Conservation (phyloP, 2,329 filamentous ascomycete genomes). For the Epichloe brachyelytri region DNA sequence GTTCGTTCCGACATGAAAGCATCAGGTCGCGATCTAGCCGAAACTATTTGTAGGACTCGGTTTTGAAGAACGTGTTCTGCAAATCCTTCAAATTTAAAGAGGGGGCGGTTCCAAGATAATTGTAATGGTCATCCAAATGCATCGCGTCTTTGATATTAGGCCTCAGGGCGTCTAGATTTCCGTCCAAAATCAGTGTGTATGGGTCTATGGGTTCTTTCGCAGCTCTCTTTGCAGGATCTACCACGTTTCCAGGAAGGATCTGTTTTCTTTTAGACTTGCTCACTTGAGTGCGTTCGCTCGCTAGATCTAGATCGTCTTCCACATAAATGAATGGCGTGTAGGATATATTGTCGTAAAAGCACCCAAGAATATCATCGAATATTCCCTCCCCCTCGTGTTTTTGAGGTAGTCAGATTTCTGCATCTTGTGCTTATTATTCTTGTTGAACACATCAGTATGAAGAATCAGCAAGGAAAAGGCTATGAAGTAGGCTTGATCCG, state of each 20-base stretch:
- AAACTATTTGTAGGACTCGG: conserved; percentile 88
- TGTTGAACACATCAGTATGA: conserved; percentile 99
- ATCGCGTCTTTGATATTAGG: conserved; percentile 88
- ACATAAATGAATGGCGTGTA: conserved; percentile 98
- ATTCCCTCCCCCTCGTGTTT: conserved; percentile 84
- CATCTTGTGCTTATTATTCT: conserved; percentile 99
- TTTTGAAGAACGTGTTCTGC: conserved; percentile 81
- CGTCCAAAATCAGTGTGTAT: conserved; percentile 86
- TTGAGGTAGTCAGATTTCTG: conserved; percentile 90
- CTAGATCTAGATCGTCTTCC: conserved; percentile 77
- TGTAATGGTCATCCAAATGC: conserved; percentile 82
- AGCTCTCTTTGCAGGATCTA: conserved; percentile 41
- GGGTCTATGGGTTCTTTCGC: conserved; percentile 84
- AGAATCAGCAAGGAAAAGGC: conserved; percentile 93
- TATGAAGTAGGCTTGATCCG: conserved; percentile 96
- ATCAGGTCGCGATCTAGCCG: conserved; percentile 81
- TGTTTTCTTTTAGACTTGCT: conserved; percentile 60
- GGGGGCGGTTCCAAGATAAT: conserved; percentile 66
- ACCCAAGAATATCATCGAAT: conserved; percentile 85
- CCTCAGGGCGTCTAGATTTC: conserved; percentile 68
- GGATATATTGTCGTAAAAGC: conserved; percentile 96
- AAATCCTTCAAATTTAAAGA: conserved; percentile 68
- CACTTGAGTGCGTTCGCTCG: conserved; percentile 57
- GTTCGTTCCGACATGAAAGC: conserved; percentile 88
- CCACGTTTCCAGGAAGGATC: conserved; percentile 50